Evolutionary conservation across 2,329 filamentous ascomycete genomes (phyloP), one percentile per base, ranked within the genome.

Genomic region (Tricladium varicosporioides): DNA sequence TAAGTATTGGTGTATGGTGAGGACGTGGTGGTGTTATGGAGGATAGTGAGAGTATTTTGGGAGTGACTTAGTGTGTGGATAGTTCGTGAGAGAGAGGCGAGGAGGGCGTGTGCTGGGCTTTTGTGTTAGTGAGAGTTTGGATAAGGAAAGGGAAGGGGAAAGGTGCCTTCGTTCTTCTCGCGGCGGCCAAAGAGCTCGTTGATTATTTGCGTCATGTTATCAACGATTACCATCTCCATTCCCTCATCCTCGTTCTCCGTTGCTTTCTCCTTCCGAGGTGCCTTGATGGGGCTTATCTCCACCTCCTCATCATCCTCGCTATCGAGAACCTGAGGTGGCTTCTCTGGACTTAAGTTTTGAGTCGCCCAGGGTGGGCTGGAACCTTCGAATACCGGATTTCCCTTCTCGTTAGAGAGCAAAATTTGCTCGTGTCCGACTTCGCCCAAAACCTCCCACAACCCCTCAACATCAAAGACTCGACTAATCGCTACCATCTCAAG

Each of bases 391-490:
- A 4, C 4, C 22, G 22, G 22, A 7, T 4, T 27, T 27, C 47
- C 15, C 2, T 16, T 16, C 44, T 27, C 47, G 13, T 8, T 5
- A 43, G 36, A 13, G 5, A 9, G 2, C 7, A 18, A 31, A 18
- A 40, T 13, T 19, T 50, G 40, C 5, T 10, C 43, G 27, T 42
- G 14, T 50, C 58, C 22, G 36, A 84, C 62, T 62, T 86, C 84
- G 1, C 67, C 70, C 33, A 86, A 63, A 1, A 81, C 81, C 66
- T 86, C 81, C 75, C 75, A 78, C 15, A 86, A 63, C 0, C 84
- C 84, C 47, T 84, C 76, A 10, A 83, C 62, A 58, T 85, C 82
- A 61, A 86, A 86, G 1, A 86, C 76, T 19, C 80, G 74, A 19
- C 80, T 80, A 27, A 86, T 73, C 32, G 78, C 75, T 3, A 85